phyloP scores from a whole-genome alignment of 1,139 yeast genomes.

The Suhomyces choctaworum region DNA sequence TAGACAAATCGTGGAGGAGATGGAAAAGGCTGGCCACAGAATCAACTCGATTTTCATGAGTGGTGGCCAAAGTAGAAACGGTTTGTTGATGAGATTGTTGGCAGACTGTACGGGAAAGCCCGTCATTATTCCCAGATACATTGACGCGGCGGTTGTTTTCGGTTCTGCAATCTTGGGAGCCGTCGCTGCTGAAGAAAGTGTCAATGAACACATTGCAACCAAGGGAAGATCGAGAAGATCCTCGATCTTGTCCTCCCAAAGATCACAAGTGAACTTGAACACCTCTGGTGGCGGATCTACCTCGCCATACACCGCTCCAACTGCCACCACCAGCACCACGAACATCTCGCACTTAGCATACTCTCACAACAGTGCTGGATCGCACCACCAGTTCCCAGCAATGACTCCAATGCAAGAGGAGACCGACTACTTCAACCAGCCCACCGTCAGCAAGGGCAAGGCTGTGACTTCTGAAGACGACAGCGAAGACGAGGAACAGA shows the following conservation, averaged over 20 bases:
- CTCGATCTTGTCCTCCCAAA: constrained; percentile 33
- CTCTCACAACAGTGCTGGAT: constrained; percentile 35
- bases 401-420: constrained; percentile 56
- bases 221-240: constrained; percentile 44
- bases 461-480: constrained; percentile 31
- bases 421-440: constrained; percentile 47
- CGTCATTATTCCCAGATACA: constrained; percentile 88
- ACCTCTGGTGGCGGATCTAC: constrained; percentile 30
- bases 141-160: constrained; percentile 95
- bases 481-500: constrained; percentile 43
- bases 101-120: constrained; percentile 94
- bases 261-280: constrained; percentile 34
- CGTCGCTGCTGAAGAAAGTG: constrained; percentile 72
- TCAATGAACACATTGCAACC: constrained; percentile 35
- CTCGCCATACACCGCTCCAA: constrained; percentile 75
- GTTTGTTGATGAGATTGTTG: constrained; percentile 79
- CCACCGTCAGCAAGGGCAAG: constrained; percentile 7
- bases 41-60: constrained; percentile 80
- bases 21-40: constrained; percentile 77
- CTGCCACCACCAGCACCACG: constrained; percentile 62
- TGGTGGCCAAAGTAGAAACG: constrained; percentile 96
- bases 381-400: constrained; percentile 55
- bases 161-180: constrained; percentile 96
- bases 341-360: constrained; percentile 57
- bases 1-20: constrained; percentile 85